phyloP scores from a whole-genome alignment of 208 protist genomes.

The Wallacemonas rigidus region DNA sequence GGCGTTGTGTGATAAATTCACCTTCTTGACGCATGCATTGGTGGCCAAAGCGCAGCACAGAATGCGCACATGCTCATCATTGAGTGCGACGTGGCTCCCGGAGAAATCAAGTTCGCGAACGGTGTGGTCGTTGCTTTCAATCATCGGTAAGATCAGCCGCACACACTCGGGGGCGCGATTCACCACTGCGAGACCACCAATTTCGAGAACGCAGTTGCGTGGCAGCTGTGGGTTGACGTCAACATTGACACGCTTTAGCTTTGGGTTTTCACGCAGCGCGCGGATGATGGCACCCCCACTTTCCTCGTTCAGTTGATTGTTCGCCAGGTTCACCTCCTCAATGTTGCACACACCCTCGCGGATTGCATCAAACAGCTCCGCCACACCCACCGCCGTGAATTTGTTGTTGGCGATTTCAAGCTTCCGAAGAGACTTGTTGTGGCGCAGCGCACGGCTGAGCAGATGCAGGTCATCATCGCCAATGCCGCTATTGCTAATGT shows the following conservation, averaged over 20 bases:
- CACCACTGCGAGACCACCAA: slow-evolving; percentile 66
- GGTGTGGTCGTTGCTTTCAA: slow-evolving; percentile 57
- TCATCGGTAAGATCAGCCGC: slow-evolving; percentile 47
- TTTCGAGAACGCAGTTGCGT: slow-evolving; percentile 57
- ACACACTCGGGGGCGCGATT: slow-evolving; percentile 76
- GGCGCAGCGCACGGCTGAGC: slow-evolving; percentile 52
- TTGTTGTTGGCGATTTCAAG: slow-evolving; percentile 88
- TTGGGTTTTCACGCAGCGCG: slow-evolving; percentile 63
- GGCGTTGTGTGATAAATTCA: slow-evolving; percentile 84
- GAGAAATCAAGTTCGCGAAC: slow-evolving; percentile 72
- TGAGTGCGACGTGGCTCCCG: slow-evolving; percentile 40
- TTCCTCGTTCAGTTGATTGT: slow-evolving; percentile 75
- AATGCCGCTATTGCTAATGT: slow-evolving; percentile 76
- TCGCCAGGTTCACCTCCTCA: slow-evolving; percentile 81
- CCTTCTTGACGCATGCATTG: slow-evolving; percentile 56
- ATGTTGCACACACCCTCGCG: slow-evolving; percentile 45
- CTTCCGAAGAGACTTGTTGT: slow-evolving; percentile 64
- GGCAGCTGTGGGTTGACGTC: slow-evolving; percentile 62
- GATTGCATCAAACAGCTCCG: slow-evolving; percentile 55
- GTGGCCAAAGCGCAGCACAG: slow-evolving; percentile 63
- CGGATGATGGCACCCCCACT: slow-evolving; percentile 53
- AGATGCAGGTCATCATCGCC: slow-evolving; percentile 67
- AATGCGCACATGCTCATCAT: slow-evolving; percentile 71
- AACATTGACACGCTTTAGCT: slow-evolving; percentile 69
- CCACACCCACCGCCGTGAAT: slow-evolving; percentile 70